Conservation (phyloP, 2,329 filamentous ascomycete genomes). For the Alternaria sp. region DNA sequence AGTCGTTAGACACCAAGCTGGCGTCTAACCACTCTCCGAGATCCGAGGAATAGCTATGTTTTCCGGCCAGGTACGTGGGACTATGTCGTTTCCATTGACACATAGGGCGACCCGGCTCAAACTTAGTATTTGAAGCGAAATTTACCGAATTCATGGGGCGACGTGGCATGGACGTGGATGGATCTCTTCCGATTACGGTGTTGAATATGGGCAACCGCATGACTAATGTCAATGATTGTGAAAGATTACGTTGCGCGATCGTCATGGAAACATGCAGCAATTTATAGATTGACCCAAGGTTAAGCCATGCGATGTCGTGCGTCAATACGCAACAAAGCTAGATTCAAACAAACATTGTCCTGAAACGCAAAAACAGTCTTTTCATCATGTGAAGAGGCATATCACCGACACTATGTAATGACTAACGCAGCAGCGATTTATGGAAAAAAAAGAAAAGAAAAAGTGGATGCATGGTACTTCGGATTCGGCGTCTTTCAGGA, state of each 20-base stretch:
- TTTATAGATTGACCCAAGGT: too few species aligned
- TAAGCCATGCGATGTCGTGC: background rate
- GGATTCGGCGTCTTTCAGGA: background rate
- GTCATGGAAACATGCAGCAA: background rate
- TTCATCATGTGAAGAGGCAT: background rate
- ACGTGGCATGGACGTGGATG: background rate
- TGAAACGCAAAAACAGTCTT: background rate
- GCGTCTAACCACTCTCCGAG: background rate
- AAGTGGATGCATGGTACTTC: background rate
- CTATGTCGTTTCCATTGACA: background rate
- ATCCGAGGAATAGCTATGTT: background rate
- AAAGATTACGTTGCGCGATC: background rate
- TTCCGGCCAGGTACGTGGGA: background rate
- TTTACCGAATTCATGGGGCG: background rate
- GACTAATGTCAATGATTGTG: too few species aligned
- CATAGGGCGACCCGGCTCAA: background rate
- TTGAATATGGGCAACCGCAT: background rate
- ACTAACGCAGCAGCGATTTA: background rate
- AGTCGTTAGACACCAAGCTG: background rate
- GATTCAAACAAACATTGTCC: background rate
- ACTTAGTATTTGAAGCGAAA: background rate
- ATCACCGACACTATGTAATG: background rate
- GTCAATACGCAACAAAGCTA: background rate
- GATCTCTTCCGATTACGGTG: background rate
- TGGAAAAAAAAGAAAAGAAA: too few species aligned